Percentiles rank a stretch among this genome's conserved stretches.
Conservation (phyloP, 345 rosid genomes). For the Mallotus nudiflorus region DNA sequence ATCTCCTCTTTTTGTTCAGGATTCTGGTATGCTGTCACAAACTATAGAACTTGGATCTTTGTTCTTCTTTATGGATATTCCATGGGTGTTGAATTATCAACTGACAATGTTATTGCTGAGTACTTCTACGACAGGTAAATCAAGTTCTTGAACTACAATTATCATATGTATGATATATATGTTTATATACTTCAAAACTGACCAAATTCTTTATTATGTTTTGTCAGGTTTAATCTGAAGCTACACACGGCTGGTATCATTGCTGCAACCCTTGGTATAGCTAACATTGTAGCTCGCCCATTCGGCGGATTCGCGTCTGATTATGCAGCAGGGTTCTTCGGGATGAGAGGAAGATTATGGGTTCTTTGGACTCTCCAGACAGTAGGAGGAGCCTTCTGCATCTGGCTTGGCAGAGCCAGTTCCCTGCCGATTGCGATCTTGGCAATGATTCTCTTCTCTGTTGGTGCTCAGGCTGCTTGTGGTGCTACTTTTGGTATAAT, state of each 20-base stretch:
- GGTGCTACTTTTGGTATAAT: slow-evolving; percentile 80
- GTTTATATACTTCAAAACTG: too few relatives aligned
- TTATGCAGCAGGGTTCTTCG: slow-evolving; percentile 47
- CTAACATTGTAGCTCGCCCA: slow-evolving; percentile 72
- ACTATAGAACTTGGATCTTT: slow-evolving; percentile 90
- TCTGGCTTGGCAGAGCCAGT: slow-evolving; percentile 69
- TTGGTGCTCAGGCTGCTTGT: slow-evolving; percentile 84
- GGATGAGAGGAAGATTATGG: slow-evolving; percentile 89
- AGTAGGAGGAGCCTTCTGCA: slow-evolving; percentile 66
- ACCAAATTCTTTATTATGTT: background rate
- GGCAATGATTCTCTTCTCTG: slow-evolving; percentile 74
- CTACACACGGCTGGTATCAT: slow-evolving; percentile 78
- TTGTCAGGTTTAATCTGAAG: slow-evolving; percentile 56
- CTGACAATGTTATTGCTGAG: slow-evolving; percentile 79
- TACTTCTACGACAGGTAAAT: slow-evolving; percentile 71
- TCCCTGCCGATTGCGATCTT: slow-evolving; percentile 63
- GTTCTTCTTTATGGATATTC: slow-evolving; percentile 83
- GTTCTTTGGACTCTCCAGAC: slow-evolving; percentile 71
- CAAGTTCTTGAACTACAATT: too few relatives aligned
- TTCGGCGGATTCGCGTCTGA: slow-evolving; percentile 46
- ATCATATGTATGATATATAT: background rate
- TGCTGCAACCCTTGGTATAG: slow-evolving; percentile 86
- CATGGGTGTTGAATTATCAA: slow-evolving; percentile 84
- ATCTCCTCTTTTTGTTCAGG: slow-evolving; percentile 36
- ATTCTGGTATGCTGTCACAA: slow-evolving; percentile 76